Conservation (phyloP, 495 filamentous ascomycete species). For the Neurospora sp. region DNA sequence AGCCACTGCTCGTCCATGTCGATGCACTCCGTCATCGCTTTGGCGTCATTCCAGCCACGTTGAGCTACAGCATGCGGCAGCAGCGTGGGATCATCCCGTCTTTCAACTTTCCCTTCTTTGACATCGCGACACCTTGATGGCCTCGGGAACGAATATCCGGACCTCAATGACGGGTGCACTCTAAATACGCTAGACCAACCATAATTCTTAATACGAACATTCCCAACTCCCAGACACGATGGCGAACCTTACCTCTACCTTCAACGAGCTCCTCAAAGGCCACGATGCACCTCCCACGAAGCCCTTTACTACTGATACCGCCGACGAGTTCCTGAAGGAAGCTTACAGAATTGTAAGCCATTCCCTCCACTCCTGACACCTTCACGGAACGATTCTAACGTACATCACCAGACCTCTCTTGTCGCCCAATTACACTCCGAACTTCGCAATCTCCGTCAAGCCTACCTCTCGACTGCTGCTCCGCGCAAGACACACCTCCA, state of each 20-base stretch:
- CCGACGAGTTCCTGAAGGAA: conserved; percentile 91
- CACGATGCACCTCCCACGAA: conserved; percentile 37
- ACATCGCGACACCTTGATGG: background rate
- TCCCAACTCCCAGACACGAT: conserved; percentile 24
- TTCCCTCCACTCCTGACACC: background rate
- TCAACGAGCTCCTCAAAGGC: conserved; percentile 56
- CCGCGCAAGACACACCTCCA: conserved; percentile 35
- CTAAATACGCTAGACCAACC: background rate
- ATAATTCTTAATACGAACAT: background rate
- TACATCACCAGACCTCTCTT: conserved; percentile 62
- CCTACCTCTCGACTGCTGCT: conserved; percentile 74
- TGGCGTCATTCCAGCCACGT: background rate
- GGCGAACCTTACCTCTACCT: conserved; percentile 61
- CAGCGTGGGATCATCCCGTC: background rate
- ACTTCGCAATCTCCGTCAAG: conserved; percentile 71
- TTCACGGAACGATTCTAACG: background rate
- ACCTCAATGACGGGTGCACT: background rate
- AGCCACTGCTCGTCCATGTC: background rate
- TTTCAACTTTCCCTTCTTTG: background rate
- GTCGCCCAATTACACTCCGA: conserved; percentile 65
- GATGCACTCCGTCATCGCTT: background rate
- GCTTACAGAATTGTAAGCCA: conserved; percentile 78
- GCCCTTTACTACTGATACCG: conserved; percentile 35
- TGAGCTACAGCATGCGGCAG: background rate
- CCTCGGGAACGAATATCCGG: background rate